Percentiles rank a stretch among this genome's conserved stretches.
These are phyloP conservation scores for Clavaria fumosa DNA, from an alignment of 768 basidiomycete species.

Conservation along the genomic window DNA sequence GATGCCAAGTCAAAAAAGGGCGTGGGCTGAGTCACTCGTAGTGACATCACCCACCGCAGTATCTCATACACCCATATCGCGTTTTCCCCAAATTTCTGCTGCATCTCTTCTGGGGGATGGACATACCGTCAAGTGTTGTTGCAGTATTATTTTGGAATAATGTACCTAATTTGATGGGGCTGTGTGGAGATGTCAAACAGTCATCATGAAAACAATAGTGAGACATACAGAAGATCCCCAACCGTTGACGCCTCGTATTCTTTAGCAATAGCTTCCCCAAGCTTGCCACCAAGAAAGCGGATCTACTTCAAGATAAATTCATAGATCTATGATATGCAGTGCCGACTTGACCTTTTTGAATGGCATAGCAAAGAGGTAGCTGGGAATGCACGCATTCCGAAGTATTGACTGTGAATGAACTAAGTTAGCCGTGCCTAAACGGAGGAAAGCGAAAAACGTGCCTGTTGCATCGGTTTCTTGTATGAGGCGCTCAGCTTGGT, in stretches of 20 bases:
- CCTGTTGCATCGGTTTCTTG: constrained; percentile 83
- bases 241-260: constrained; percentile 86
- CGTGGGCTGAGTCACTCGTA: no score
- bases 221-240: constrained; percentile 70
- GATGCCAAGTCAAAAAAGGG: no score
- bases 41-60: constrained; percentile 40
- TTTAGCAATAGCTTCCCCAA: constrained; percentile 73
- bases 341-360: constrained; percentile 61
- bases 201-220: not conserved
- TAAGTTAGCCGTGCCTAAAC: constrained; percentile 1
- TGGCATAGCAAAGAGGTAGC: constrained; percentile 68
- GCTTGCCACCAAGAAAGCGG: constrained; percentile 86
- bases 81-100: constrained; percentile 64
- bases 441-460: constrained; percentile 14
- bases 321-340: constrained; percentile 1
- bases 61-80: constrained; percentile 90
- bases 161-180: constrained; percentile 43
- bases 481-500: constrained; percentile 74
- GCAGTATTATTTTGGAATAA: not conserved
- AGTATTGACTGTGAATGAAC: constrained; percentile 51
- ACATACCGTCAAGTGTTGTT: constrained; percentile 7
- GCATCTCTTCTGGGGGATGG: constrained; percentile 48
- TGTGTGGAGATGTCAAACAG: constrained; percentile 14
- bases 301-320: constrained; percentile 35
- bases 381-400: constrained; percentile 67